Conservation (phyloP, 2,329 filamentous ascomycete genomes). For the Cladosporium sp. region DNA sequence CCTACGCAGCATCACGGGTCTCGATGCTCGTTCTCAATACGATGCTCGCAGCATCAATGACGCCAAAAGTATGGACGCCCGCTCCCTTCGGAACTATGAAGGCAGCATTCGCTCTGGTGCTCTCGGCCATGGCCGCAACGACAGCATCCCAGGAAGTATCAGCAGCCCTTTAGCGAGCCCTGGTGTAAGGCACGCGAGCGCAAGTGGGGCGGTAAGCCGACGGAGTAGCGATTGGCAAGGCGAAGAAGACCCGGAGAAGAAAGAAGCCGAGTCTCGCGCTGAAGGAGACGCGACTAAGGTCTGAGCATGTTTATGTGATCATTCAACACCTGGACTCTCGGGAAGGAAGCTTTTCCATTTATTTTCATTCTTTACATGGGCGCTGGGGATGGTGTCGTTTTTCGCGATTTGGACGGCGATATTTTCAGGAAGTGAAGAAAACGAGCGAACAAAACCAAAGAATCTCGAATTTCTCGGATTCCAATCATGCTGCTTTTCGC, state of each 20-base stretch:
- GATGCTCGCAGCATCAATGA: slow-evolving; percentile 20
- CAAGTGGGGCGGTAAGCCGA: slow-evolving; percentile 20
- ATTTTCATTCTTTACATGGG: too few relatives aligned
- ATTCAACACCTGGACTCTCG: too few relatives aligned
- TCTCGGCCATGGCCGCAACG: slow-evolving; percentile 70
- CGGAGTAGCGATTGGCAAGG: slow-evolving; percentile 22
- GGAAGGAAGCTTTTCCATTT: too few relatives aligned
- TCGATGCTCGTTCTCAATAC: slow-evolving; percentile 15
- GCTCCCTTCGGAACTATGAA: slow-evolving; percentile 49
- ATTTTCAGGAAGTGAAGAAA: too few relatives aligned
- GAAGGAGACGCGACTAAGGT: background rate
- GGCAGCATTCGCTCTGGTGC: slow-evolving; percentile 75
- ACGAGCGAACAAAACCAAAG: too few relatives aligned
- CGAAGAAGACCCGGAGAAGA: slow-evolving; percentile 12
- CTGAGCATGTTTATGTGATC: background rate
- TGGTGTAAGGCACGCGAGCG: slow-evolving; percentile 21
- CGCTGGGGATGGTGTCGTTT: too few relatives aligned
- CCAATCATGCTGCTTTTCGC: too few relatives aligned
- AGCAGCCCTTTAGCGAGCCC: slow-evolving; percentile 60
- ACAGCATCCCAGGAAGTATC: slow-evolving; percentile 76
- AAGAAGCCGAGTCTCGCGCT: slow-evolving; percentile 1
- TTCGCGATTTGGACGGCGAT: too few relatives aligned
- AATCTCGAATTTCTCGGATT: too few relatives aligned
- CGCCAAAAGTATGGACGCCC: slow-evolving; percentile 36
- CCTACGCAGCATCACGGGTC: slow-evolving; percentile 28